Percentiles rank a stretch among this genome's conserved stretches.
phyloP scores from a whole-genome alignment of 1,284 basidiomycete species.

The Papiliotrema nemorosa region DNA sequence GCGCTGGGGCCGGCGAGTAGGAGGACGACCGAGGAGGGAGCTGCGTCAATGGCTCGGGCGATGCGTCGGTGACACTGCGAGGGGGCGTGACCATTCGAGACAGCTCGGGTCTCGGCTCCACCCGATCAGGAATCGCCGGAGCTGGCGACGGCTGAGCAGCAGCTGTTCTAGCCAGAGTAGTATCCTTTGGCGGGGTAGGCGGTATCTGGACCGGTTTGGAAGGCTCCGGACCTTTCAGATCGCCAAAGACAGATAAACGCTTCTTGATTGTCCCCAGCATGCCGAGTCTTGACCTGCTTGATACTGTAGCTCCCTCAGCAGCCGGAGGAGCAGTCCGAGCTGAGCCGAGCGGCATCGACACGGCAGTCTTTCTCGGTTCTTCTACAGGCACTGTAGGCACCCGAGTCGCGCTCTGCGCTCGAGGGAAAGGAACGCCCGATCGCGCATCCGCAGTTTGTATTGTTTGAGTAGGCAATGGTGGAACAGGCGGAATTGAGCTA shows the following conservation, averaged over 20 bases:
- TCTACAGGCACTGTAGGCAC: conserved; percentile 2
- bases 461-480: background rate
- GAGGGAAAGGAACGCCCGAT: conserved; percentile 5
- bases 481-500: background rate
- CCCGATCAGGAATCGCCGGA: background rate
- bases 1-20: background rate
- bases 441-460: background rate
- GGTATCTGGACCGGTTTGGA: conserved; percentile 1
- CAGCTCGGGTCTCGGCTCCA: background rate
- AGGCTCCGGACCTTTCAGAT: background rate
- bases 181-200: background rate
- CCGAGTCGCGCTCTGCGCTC: conserved; percentile 3
- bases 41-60: background rate
- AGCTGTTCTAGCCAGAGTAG: background rate
- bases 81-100: background rate
- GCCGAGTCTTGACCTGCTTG: conserved; percentile 5
- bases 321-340: background rate
- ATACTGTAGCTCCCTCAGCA: background rate
- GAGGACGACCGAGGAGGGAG: conserved; percentile 5
- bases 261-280: conserved; percentile 27
- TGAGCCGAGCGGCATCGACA: conserved; percentile 9
- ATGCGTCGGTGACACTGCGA: background rate
- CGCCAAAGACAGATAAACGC: conserved; percentile 16
- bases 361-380: conserved; percentile 1
- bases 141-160: background rate